phyloP scores from a whole-genome alignment of 345 rosid species.

The Nasturtium officinale region DNA sequence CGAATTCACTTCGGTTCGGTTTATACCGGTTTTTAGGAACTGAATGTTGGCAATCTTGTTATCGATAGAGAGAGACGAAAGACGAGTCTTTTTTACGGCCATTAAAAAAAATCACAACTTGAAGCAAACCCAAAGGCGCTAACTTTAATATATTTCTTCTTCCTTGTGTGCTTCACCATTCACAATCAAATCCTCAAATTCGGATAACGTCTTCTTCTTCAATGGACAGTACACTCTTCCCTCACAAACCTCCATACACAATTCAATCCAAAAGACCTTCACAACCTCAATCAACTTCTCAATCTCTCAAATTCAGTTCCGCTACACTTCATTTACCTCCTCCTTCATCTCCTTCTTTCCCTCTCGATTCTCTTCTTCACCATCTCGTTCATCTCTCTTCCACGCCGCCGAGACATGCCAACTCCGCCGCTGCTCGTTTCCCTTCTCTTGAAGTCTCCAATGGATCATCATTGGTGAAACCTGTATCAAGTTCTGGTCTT shows the following conservation, averaged over 20 bases:
- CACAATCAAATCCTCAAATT: slow-evolving; percentile 20
- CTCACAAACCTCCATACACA: slow-evolving; percentile 61
- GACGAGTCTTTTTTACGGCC: slow-evolving; percentile 30
- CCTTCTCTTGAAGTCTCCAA: slow-evolving; percentile 51
- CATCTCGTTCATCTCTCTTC: slow-evolving; percentile 78
- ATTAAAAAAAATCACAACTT: slow-evolving; percentile 14
- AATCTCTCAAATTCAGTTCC: slow-evolving; percentile 64
- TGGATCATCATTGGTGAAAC: slow-evolving; percentile 37
- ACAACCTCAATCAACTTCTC: slow-evolving; percentile 31
- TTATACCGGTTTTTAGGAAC: no score
- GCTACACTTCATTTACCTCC: slow-evolving; percentile 62
- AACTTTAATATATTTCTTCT: slow-evolving; percentile 2
- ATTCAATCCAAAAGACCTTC: slow-evolving; percentile 48
- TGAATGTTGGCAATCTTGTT: no score
- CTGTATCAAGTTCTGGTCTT: slow-evolving; percentile 41
- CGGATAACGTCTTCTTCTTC: slow-evolving; percentile 28
- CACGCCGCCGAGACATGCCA: slow-evolving; percentile 37
- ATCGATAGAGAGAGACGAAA: no score
- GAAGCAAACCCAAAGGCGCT: slow-evolving; percentile 25
- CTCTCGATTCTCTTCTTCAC: slow-evolving; percentile 74
- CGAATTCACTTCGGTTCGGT: background rate
- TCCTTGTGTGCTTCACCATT: slow-evolving; percentile 13
- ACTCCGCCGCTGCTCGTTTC: slow-evolving; percentile 39
- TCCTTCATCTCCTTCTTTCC: slow-evolving; percentile 53
- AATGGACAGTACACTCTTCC: slow-evolving; percentile 77